Evolutionary conservation across 306 rosid genomes (phyloP).

Genomic region (Pterocarpus santalinus): DNA sequence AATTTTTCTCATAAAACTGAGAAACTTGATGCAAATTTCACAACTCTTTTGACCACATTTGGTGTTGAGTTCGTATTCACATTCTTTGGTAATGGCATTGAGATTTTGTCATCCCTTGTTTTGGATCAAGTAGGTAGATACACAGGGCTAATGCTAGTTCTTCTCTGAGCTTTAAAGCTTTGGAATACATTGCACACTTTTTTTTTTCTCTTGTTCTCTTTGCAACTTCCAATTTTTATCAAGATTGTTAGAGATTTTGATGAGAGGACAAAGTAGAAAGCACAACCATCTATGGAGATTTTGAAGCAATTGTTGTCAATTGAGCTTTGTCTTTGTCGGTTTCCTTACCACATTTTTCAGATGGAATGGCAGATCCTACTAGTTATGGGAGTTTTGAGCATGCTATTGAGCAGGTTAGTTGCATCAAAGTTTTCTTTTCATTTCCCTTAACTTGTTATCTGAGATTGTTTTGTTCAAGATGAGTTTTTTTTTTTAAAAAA

Average conservation of each 20-base stretch:
- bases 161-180: conserved; percentile 29
- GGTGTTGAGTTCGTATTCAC: conserved; percentile 10
- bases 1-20: conserved; percentile 31
- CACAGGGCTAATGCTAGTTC: conserved; percentile 22
- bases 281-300: conserved; percentile 79
- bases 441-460: background rate
- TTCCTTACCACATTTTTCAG: conserved; percentile 64
- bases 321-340: conserved; percentile 57
- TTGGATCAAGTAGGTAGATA: conserved; percentile 2
- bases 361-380: conserved; percentile 95
- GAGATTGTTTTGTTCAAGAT: background rate
- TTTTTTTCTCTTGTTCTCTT: background rate
- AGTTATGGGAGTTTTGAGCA: conserved; percentile 64
- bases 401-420: conserved; percentile 81
- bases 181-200: background rate
- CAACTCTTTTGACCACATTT: conserved; percentile 12
- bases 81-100: background rate
- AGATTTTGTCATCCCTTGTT: background rate
- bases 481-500: background rate
- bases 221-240: conserved; percentile 20
- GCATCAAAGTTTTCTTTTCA: conserved; percentile 16
- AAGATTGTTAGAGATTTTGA: conserved; percentile 58
- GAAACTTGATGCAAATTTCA: conserved; percentile 29
- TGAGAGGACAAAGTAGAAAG: conserved; percentile 69
- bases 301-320: conserved; percentile 68